Evolutionary conservation across 305 asterid species (phyloP).

Genomic region (Rubia peregrina): DNA sequence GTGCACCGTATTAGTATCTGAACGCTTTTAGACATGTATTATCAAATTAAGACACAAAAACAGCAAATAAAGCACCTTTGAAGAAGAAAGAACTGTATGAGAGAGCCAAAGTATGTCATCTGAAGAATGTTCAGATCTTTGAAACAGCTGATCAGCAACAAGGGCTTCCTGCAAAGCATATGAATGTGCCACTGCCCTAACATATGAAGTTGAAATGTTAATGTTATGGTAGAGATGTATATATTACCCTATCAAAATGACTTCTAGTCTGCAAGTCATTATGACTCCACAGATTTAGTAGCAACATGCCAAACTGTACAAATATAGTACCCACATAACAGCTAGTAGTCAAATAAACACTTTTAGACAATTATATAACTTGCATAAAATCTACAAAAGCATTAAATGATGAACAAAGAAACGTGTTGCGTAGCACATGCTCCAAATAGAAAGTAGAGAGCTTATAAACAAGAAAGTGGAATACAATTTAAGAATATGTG

Average conservation of each 20-base stretch:
- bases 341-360: background rate
- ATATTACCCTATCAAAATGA: background rate
- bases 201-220: constrained; percentile 25
- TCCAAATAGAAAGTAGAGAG: background rate
- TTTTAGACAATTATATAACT: background rate
- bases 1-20: background rate
- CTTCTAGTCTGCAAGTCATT: background rate
- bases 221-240: constrained; percentile 15
- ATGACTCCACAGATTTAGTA: background rate
- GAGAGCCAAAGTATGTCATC: constrained; percentile 96
- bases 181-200: constrained; percentile 59
- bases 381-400: background rate
- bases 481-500: background rate
- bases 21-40: background rate
- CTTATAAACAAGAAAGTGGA: background rate
- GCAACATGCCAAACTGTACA: background rate
- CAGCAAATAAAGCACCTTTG: constrained; percentile 45
- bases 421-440: background rate
- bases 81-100: constrained; percentile 58
- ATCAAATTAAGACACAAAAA: background rate
- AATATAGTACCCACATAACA: background rate
- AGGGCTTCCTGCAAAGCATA: constrained; percentile 63
- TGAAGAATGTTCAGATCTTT: constrained; percentile 64
- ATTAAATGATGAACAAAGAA: background rate
- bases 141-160: constrained; percentile 79